A percentile compares a stretch with the other conserved stretches of the same genome.
These are phyloP conservation scores for Eimeria falciformis DNA, from an alignment of 169 alveolate species.

Conservation along the genomic window DNA sequence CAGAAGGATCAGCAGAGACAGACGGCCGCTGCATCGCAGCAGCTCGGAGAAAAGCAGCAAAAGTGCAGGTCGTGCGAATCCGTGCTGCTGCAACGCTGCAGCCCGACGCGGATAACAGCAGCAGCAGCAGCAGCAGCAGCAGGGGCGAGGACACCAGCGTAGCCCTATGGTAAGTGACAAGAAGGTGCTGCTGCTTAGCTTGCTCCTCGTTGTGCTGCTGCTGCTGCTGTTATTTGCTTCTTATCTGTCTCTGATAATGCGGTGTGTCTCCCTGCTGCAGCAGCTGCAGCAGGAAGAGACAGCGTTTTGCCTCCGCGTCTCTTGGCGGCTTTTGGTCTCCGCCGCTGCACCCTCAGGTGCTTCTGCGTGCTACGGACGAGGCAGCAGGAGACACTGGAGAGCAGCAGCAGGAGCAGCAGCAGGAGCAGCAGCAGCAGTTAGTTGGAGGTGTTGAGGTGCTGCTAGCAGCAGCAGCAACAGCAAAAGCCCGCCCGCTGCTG, in stretches of 20 bases:
- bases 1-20: neutral
- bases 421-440: no score
- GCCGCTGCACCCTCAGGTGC: constrained; percentile 10
- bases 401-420: neutral
- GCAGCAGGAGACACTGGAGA: neutral
- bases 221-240: constrained; percentile 1
- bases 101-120: neutral
- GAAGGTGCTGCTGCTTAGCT: neutral
- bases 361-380: neutral
- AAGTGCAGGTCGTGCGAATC: neutral
- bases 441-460: neutral
- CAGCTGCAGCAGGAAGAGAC: neutral
- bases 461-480: constrained; percentile 3
- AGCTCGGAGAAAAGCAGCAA: neutral
- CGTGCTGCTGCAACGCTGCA: neutral
- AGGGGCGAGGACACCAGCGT: neutral
- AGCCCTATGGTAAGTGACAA: no score
- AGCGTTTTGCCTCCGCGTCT: neutral
- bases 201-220: neutral
- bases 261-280: constrained; percentile 1
- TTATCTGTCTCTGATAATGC: no score
- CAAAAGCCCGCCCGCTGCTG: neutral
- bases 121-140: neutral
- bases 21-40: constrained; percentile 7
- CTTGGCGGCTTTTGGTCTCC: neutral